These are phyloP conservation scores for Malus hybrid DNA, from an alignment of 331 rosid genomes.

Conservation along the genomic window DNA sequence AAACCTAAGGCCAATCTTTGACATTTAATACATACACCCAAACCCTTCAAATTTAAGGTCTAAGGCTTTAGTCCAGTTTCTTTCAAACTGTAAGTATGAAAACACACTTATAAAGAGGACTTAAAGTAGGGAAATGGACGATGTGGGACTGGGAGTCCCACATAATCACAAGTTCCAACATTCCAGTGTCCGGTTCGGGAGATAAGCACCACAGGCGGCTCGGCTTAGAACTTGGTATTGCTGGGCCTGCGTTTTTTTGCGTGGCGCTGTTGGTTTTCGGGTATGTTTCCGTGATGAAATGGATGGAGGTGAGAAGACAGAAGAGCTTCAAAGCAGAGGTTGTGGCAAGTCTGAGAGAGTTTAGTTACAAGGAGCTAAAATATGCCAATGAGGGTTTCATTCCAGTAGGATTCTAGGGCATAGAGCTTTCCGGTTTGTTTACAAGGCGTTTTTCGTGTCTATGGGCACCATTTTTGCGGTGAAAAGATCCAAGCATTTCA, in stretches of 20 bases:
- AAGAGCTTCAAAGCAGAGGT: constrained; percentile 41
- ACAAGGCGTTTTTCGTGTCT: constrained; percentile 49
- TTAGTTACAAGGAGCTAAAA: constrained; percentile 53
- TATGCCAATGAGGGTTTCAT: constrained; percentile 66
- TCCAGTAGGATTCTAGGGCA: constrained; percentile 61
- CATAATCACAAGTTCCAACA: too few species aligned
- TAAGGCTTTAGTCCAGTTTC: too few species aligned
- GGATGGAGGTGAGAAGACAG: constrained; percentile 27
- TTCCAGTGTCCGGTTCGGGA: constrained; percentile 15
- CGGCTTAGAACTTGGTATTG: constrained; percentile 49
- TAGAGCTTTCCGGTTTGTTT: constrained; percentile 86
- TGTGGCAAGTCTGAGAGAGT: constrained; percentile 59
- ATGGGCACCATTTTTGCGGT: constrained; percentile 60
- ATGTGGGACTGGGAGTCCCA: too few species aligned
- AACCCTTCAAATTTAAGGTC: too few species aligned
- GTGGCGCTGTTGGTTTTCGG: constrained; percentile 40
- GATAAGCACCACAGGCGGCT: constrained; percentile 25
- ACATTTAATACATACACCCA: too few species aligned
- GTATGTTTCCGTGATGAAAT: constrained; percentile 34
- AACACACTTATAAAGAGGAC: too few species aligned
- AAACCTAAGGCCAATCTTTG: too few species aligned
- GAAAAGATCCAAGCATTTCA: constrained; percentile 62
- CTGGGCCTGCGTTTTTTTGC: constrained; percentile 43
- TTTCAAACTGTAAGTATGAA: too few species aligned
- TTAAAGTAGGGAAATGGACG: too few species aligned